Conservation (phyloP, 2,329 filamentous ascomycete species). For the Cryoendolithus antarcticus region DNA sequence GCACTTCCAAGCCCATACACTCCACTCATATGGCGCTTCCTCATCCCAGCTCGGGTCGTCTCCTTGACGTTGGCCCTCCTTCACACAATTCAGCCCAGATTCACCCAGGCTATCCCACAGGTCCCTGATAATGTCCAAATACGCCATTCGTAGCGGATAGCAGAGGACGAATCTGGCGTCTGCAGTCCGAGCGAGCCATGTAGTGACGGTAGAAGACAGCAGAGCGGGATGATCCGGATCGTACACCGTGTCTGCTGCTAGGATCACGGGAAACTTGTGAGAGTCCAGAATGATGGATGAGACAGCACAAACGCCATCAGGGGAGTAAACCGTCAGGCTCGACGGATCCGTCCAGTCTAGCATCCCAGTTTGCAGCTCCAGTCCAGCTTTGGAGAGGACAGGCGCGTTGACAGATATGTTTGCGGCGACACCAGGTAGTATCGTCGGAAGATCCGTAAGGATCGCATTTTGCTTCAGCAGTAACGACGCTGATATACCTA, state of each 20-base stretch:
- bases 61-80: constrained; percentile 21
- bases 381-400: constrained; percentile 5
- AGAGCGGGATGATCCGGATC: constrained; percentile 29
- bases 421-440: constrained; percentile 20
- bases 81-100: constrained; percentile 24
- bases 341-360: constrained; percentile 28
- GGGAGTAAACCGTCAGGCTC: constrained; percentile 4
- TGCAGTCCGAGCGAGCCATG: constrained; percentile 22
- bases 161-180: constrained; percentile 26
- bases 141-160: constrained; percentile 29
- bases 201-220: constrained; percentile 23
- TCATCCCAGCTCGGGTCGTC: constrained; percentile 23
- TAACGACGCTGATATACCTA: constrained; percentile 23
- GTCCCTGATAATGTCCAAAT: constrained; percentile 31
- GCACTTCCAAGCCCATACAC: constrained; percentile 26
- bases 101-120: constrained; percentile 29
- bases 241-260: constrained; percentile 33
- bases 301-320: neutral
- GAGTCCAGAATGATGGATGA: neutral
- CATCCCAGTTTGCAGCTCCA: constrained; percentile 14
- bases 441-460: constrained; percentile 24
- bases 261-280: constrained; percentile 24
- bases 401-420: constrained; percentile 23
- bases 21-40: constrained; percentile 27
- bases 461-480: constrained; percentile 20